A percentile compares a stretch with the other conserved stretches of the same genome.
phyloP scores from a whole-genome alignment of 495 filamentous ascomycete genomes.

The Chaetomium tenue region DNA sequence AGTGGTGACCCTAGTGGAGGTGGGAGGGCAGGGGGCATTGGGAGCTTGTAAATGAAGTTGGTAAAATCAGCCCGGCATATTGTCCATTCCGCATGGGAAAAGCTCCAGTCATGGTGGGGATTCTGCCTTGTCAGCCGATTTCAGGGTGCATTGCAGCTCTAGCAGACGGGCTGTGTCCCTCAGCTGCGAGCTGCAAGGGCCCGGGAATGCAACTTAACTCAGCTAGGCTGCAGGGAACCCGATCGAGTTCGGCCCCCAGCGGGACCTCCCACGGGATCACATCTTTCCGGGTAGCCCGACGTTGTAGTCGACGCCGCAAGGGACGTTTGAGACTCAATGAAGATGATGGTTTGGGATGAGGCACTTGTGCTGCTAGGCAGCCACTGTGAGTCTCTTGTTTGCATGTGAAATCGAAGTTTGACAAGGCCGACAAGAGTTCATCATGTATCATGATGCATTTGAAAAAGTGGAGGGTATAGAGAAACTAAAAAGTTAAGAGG shows the following conservation, averaged over 20 bases:
- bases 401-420: too few species aligned
- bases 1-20: not conserved
- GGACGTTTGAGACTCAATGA: too few species aligned
- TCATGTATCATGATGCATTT: too few species aligned
- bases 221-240: slow-evolving; percentile 12
- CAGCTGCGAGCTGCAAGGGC: slow-evolving; percentile 15
- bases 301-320: not conserved
- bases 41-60: not conserved
- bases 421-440: too few species aligned
- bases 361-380: not conserved
- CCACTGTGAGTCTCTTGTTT: not conserved
- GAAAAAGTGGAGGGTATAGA: too few species aligned
- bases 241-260: not conserved
- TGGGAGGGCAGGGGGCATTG: too few species aligned
- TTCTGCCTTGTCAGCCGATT: slow-evolving; percentile 4
- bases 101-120: not conserved
- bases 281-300: not conserved
- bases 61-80: not conserved
- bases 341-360: not conserved
- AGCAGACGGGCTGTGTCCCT: not conserved
- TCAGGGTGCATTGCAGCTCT: not conserved
- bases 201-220: slow-evolving; percentile 4
- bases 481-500: too few species aligned
- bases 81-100: not conserved
- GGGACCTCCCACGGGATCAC: not conserved